Evolutionary conservation across 257 asterid genomes (phyloP), one percentile per base, ranked within the genome.

Genomic region (Gentiana dahurica): DNA sequence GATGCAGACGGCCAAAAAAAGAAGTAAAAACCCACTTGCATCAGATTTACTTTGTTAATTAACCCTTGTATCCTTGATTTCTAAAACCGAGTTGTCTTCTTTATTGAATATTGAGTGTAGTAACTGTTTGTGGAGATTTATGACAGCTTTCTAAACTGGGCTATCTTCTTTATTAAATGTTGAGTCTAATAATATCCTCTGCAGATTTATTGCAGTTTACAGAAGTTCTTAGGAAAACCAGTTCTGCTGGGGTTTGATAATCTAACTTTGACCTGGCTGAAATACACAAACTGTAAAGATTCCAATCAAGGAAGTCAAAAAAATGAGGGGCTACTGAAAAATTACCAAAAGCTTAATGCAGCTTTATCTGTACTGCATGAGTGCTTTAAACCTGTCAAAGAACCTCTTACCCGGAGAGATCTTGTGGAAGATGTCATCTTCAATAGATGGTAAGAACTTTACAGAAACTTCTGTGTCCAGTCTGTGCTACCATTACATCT

Each of bases 281-380:
- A 83, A 70, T 66, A 74, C 72, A 63, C 49, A 43, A 68, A 72
- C 57, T 41, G 80, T 38, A 67, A 75, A 62, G 72, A 63, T 67
- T 50, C 54, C 60, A 59, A 56, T 60, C 57, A 48, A 11, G 75
- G 65, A 43, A 68, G 57, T 48, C 58, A 57, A 53, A 73, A 77
- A 44, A 69, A 65, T 3, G 93, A 78, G 60, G 45, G 49, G 62
- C 53, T 60, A 66, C 43, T 68, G 43, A 86, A 87, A 78, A 68
- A 43, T 66, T 79, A 69, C 72, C 75, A 83, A 81, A 81, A 82
- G 78, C 94, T 92, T 51, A 73, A 68, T 53, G 73, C 77, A 62
- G 97, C 99, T 69, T 83, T 92, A 36, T 33, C 66, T 55, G 94
- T 88, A 71, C 83, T 92, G 87, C 99, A 86, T 58, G 95, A 85